These are phyloP conservation scores for Alternaria novae-zelandiae DNA, from an alignment of 2,329 filamentous ascomycete genomes.

Conservation along the genomic window DNA sequence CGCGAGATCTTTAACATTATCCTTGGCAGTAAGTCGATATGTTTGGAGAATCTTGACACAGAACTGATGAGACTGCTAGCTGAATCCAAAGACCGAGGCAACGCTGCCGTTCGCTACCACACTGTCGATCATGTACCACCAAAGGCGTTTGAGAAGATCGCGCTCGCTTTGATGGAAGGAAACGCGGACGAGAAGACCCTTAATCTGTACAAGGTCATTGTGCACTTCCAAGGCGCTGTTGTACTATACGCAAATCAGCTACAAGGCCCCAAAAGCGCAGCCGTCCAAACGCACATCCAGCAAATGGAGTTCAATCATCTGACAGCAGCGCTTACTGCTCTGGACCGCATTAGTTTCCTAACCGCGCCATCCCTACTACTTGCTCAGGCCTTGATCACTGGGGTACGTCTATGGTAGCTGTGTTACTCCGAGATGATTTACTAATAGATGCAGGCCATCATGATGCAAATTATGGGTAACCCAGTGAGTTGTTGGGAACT, in stretches of 20 bases:
- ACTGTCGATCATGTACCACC: constrained; percentile 38
- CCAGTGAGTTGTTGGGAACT: constrained; percentile 41
- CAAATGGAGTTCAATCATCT: constrained; percentile 38
- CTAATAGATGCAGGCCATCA: constrained; percentile 27
- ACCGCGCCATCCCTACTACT: constrained; percentile 35
- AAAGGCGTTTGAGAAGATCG: constrained; percentile 39
- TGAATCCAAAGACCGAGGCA: constrained; percentile 21
- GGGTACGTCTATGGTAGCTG: constrained; percentile 21
- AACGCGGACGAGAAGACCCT: constrained; percentile 37
- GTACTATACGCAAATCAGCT: constrained; percentile 34
- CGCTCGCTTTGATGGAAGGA: constrained; percentile 36
- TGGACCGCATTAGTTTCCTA: constrained; percentile 38
- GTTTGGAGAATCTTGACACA: not conserved
- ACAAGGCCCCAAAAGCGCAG: constrained; percentile 28
- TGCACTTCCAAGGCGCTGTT: constrained; percentile 39
- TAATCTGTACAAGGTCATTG: constrained; percentile 38
- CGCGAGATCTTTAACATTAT: constrained; percentile 38
- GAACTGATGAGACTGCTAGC: constrained; percentile 15
- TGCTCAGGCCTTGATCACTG: constrained; percentile 39
- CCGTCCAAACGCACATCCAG: constrained; percentile 33
- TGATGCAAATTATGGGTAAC: constrained; percentile 45
- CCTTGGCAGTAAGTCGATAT: constrained; percentile 25
- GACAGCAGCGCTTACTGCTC: constrained; percentile 36
- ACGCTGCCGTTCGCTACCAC: constrained; percentile 28
- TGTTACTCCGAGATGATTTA: not conserved